Conservation (phyloP, 345 rosid genomes). For the Boechera divaricarpa region DNA sequence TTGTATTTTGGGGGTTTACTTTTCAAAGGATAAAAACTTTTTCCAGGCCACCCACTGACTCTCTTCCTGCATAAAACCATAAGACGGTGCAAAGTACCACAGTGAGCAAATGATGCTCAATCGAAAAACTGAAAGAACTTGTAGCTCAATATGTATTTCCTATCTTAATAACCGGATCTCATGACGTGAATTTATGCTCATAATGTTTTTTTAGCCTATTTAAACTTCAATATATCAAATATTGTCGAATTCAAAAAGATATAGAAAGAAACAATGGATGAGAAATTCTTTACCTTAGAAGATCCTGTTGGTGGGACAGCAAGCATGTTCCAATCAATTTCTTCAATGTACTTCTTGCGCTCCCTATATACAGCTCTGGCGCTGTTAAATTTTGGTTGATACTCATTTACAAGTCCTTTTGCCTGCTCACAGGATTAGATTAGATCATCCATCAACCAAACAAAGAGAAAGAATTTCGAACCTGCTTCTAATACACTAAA, state of each 20-base stretch:
- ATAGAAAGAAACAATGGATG: conserved; percentile 24
- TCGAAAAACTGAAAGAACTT: conserved; percentile 6
- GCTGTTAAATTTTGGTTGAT: conserved; percentile 89
- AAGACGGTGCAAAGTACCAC: conserved; percentile 6
- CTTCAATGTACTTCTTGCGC: conserved; percentile 90
- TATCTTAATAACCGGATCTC: conserved; percentile 22
- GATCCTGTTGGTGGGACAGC: conserved; percentile 89
- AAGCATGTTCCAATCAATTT: conserved; percentile 92
- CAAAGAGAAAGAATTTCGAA: background rate
- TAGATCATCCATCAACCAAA: conserved; percentile 33
- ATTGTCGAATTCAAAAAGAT: conserved; percentile 15
- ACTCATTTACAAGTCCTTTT: conserved; percentile 87
- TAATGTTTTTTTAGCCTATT: background rate
- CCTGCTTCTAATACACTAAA: background rate
- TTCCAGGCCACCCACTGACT: conserved; percentile 96
- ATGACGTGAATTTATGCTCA: conserved; percentile 6
- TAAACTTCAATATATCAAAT: conserved; percentile 13
- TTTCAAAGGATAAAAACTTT: conserved; percentile 83
- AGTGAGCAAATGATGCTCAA: conserved; percentile 18
- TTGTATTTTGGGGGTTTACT: conserved; percentile 52
- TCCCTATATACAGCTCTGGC: conserved; percentile 95
- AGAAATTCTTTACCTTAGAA: conserved; percentile 57
- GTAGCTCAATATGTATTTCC: conserved; percentile 11
- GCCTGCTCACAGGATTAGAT: conserved; percentile 65
- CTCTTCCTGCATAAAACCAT: conserved; percentile 70